Base-by-base conservation (phyloP, 805 yeast species). In the Ogataea populi-albae region DNA sequence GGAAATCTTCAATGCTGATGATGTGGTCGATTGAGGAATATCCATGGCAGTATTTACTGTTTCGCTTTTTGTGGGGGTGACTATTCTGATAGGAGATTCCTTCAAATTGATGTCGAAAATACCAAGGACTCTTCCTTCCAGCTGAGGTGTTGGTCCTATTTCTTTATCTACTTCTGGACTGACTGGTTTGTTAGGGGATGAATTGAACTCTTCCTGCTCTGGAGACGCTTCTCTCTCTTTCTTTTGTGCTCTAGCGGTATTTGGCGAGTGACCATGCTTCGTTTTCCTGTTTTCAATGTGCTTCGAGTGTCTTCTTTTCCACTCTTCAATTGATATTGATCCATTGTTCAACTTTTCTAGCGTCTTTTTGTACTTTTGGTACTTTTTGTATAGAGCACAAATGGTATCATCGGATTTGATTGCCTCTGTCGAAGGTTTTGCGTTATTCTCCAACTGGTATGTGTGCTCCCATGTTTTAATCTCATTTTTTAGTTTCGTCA, bases 91-190 rank as follows among this genome's bases (percentile, higher is more conserved):
- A 34, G 41, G 61, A 17, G 54, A 46, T 14, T 41, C 43, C 17
- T 38, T 40, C 5, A 42, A 32, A 14, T 51, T 52, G 35, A 78
- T 64, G 42, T 86, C 95, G 52, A 86, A 81, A 4, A 86, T 66
- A 12, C 93, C 79, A 22, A 84, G 55, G 0, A 85, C 84, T 35
- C 81, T 73, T 0, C 96, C 96, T 42, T 80, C 70, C 7, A 86
- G 70, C 48, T 86, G 95, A 0, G 96, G 96, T 0, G 96, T 86
- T 1, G 96, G 96, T 0, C 95, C 95, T 9, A 86, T 54, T 41
- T 77, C 83, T 17, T 37, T 37, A 11, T 41, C 50, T 18, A 43
- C 42, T 12, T 43, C 41, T 3, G 31, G 43, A 16, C 8, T 16
- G 16, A 9, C 15, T 12, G 10, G 16, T 12, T 14, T 25, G 16